Conservation (phyloP, 2,329 filamentous ascomycete species). For the Cladosporium sp. region DNA sequence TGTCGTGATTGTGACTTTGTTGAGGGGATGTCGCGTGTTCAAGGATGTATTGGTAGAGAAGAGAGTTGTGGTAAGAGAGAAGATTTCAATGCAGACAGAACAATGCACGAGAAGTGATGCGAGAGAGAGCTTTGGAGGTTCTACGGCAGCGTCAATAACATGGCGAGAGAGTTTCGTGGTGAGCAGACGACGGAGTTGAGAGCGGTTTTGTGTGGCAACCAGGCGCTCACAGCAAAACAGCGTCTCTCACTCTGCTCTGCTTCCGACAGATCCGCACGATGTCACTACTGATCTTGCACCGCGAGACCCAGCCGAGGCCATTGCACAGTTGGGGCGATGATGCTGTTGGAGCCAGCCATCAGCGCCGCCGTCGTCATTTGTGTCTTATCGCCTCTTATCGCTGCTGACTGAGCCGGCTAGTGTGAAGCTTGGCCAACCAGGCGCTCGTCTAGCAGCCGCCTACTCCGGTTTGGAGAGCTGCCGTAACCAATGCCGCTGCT, state of each 20-base stretch:
- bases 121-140: neutral
- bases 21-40: neutral
- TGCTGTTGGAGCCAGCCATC: constrained; percentile 2
- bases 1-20: neutral
- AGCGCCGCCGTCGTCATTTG: constrained; percentile 12
- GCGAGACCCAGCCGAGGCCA: constrained; percentile 1
- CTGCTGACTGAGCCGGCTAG: constrained; percentile 14
- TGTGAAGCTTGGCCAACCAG: constrained; percentile 1
- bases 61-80: neutral
- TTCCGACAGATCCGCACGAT: constrained; percentile 14
- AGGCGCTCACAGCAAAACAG: neutral
- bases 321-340: neutral
- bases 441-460: neutral
- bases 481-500: neutral
- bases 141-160: neutral
- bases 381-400: constrained; percentile 15
- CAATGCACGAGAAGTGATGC: neutral
- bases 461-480: neutral
- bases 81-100: neutral
- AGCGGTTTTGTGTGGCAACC: neutral
- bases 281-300: neutral
- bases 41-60: neutral
- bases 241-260: too few relatives aligned
- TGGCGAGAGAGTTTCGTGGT: neutral
- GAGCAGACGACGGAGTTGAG: neutral